Evolutionary conservation across 305 asterid genomes (phyloP), one percentile per base, ranked within the genome.

Genomic region (Fraxinus ornus): DNA sequence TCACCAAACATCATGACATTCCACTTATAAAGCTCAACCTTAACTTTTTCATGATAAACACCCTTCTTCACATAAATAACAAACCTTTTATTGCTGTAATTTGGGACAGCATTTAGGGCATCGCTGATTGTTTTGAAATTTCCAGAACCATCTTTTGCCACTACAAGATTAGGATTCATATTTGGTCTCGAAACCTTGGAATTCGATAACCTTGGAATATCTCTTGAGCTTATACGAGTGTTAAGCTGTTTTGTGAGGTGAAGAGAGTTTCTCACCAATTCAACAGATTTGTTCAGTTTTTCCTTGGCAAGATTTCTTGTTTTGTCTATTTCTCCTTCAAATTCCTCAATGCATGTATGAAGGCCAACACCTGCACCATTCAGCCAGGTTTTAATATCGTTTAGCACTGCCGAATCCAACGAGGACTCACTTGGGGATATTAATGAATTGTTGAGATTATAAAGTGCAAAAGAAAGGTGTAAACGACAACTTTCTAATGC

Each of bases 71-170:
- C 91, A 39, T 86, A 81, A 35, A 93, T 92, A 10, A 88, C 80
- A 75, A 87, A 90, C 2, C 90, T 84, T 15, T 15, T 33, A 0
- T 64, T 44, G 28, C 85, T 87, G 0, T 72, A 81, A 52, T 66
- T 19, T 0, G 93, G 92, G 70, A 89, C 91, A 5, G 39, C 86
- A 4, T 70, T 78, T 26, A 93, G 78, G 19, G 95, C 97, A 15
- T 86, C 94, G 2, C 75, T 85, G 81, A 93, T 88, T 17, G 88
- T 88, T 26, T 0, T 44, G 73, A 80, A 87, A 44, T 88, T 72
- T 17, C 95, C 93, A 2, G 88, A 83, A 0, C 97, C 97, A 71
- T 93, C 97, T 75, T 83, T 83, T 2, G 95, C 95, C 74, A 93
- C 95, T 35, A 89, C 82, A 39, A 81, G 86, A 76, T 90, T 80